Percentiles rank a stretch among this genome's conserved stretches.
Conservation (phyloP, 2,329 filamentous ascomycete genomes). For the Diaporthe sp. region DNA sequence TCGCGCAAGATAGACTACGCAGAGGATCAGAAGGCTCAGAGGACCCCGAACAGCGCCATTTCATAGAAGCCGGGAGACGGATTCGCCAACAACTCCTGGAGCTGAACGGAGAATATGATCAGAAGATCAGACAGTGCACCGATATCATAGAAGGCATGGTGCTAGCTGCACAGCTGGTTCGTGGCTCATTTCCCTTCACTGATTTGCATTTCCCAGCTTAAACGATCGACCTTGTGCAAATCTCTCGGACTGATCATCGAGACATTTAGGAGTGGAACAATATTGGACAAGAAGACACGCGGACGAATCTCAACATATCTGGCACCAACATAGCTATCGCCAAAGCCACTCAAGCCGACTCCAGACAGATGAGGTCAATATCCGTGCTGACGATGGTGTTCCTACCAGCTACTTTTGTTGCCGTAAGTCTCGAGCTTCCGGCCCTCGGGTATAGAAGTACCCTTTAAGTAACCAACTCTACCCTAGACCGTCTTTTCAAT, state of each 20-base stretch:
- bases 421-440: slow-evolving; percentile 33
- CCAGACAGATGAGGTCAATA: slow-evolving; percentile 48
- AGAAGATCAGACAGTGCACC: slow-evolving; percentile 33
- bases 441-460: no score
- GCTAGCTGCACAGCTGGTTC: slow-evolving; percentile 35
- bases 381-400: slow-evolving; percentile 52
- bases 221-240: no score
- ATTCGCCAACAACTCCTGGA: slow-evolving; percentile 31
- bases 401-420: slow-evolving; percentile 52
- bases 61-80: slow-evolving; percentile 14
- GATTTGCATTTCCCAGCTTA: background rate
- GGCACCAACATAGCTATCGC: slow-evolving; percentile 29
- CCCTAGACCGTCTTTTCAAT: background rate
- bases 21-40: background rate
- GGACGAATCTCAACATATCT: slow-evolving; percentile 27
- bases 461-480: no score
- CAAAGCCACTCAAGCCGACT: slow-evolving; percentile 25
- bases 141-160: slow-evolving; percentile 36
- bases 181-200: background rate
- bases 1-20: background rate
- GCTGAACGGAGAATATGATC: slow-evolving; percentile 35
- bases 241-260: background rate
- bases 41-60: background rate
- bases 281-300: slow-evolving; percentile 34
- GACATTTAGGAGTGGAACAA: slow-evolving; percentile 35